These are phyloP conservation scores for Polytrichum commune DNA, from an alignment of 225 moss, liverwort and hornwort genomes.

Conservation along the genomic window DNA sequence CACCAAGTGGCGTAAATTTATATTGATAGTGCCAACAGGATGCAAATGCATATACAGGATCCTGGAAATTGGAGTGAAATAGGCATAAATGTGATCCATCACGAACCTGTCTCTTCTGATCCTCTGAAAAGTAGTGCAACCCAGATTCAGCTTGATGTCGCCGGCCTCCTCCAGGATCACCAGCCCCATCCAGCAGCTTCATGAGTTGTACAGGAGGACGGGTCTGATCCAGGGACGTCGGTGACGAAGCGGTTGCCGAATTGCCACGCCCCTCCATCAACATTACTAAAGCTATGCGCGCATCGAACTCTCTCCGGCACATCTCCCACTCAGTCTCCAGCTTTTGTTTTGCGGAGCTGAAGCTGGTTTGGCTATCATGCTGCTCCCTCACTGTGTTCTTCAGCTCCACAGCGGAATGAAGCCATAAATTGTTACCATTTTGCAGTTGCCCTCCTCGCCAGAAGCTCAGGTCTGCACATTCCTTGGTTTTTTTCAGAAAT, in stretches of 20 bases:
- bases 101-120: slow-evolving; percentile 14
- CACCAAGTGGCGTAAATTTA: too few species aligned
- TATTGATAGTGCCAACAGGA: too few species aligned
- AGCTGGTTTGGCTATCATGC: slow-evolving; percentile 7
- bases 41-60: too few species aligned
- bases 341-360: slow-evolving; percentile 28
- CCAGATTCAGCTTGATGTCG: slow-evolving; percentile 9
- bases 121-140: slow-evolving; percentile 11
- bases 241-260: slow-evolving; percentile 6
- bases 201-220: slow-evolving; percentile 23
- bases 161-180: slow-evolving; percentile 7
- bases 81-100: neutral
- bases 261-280: slow-evolving; percentile 25
- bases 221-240: slow-evolving; percentile 14
- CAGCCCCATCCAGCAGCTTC: slow-evolving; percentile 25
- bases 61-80: too few species aligned
- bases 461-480: slow-evolving; percentile 26
- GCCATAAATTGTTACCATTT: slow-evolving; percentile 23
- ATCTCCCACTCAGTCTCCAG: slow-evolving; percentile 46
- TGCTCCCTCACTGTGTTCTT: slow-evolving; percentile 15
- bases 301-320: slow-evolving; percentile 39
- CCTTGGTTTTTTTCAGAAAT: too few species aligned
- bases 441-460: slow-evolving; percentile 37
- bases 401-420: slow-evolving; percentile 19
- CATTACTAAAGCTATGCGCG: slow-evolving; percentile 49